A percentile compares a stretch with the other conserved stretches of the same genome.
phyloP scores from a whole-genome alignment of 805 yeast species.

The Scheffersomyces lignosus region DNA sequence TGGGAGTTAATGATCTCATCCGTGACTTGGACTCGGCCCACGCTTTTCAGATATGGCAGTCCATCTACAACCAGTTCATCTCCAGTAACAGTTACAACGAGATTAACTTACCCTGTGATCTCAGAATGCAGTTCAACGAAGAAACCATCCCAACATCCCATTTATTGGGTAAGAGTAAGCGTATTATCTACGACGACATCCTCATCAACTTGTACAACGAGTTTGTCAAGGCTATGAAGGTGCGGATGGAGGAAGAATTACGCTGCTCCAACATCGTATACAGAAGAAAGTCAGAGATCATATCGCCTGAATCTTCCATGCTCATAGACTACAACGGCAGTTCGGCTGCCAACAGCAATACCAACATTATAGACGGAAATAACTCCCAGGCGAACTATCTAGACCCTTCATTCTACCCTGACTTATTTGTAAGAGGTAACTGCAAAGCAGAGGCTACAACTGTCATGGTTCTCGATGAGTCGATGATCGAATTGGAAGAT shows the following conservation, averaged over 20 bases:
- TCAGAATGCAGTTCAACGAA: conserved; percentile 19
- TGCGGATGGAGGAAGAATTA: conserved; percentile 4
- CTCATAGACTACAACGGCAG: background rate
- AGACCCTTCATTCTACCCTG: background rate
- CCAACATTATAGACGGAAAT: background rate
- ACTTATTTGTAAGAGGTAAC: background rate
- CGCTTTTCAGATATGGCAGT: conserved; percentile 21
- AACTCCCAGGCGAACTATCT: background rate
- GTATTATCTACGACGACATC: conserved; percentile 26
- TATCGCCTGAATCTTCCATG: conserved; percentile 17
- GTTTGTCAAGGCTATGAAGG: conserved; percentile 23
- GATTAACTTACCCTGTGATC: conserved; percentile 30
- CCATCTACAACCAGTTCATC: conserved; percentile 25
- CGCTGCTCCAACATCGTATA: conserved; percentile 2
- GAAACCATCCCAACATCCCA: conserved; percentile 18
- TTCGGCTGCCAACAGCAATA: background rate
- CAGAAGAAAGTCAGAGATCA: conserved; percentile 19
- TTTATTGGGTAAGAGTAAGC: conserved; percentile 13
- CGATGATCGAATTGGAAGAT: background rate
- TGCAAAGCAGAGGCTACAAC: background rate
- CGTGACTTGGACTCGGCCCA: background rate
- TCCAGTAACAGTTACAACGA: conserved; percentile 30
- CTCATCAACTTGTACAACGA: conserved; percentile 32
- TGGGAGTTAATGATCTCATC: conserved; percentile 21
- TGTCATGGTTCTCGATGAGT: background rate